Conservation (phyloP, 2,329 filamentous ascomycete genomes). For the Cercospora beticola region DNA sequence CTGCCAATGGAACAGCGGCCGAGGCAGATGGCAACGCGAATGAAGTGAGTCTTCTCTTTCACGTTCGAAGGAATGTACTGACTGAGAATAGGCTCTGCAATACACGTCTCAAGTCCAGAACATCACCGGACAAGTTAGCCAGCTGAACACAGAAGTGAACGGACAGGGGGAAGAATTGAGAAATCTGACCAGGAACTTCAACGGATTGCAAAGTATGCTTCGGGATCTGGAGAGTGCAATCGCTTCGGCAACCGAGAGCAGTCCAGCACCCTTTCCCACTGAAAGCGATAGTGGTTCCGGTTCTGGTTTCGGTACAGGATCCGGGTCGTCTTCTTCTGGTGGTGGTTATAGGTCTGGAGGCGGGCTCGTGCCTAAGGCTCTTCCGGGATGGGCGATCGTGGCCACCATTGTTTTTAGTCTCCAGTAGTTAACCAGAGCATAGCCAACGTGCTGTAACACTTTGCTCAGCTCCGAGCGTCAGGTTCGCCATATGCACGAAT, state of each 20-base stretch:
- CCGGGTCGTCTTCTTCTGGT: background rate
- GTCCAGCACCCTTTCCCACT: background rate
- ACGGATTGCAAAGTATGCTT: background rate
- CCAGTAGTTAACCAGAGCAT: background rate
- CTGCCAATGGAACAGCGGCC: background rate
- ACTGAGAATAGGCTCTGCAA: background rate
- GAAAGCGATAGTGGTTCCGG: background rate
- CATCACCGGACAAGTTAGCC: background rate
- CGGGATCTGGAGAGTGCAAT: background rate
- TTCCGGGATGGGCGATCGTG: background rate
- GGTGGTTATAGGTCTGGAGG: background rate
- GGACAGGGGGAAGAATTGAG: background rate
- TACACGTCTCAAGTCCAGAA: background rate
- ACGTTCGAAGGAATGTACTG: background rate
- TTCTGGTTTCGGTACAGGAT: background rate
- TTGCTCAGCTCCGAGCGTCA: background rate
- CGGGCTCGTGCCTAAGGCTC: background rate
- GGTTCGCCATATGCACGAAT: background rate
- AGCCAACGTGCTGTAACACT: background rate
- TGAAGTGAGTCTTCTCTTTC: background rate
- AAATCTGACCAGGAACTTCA: background rate
- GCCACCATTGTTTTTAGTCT: background rate
- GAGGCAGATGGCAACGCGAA: background rate
- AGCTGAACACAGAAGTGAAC: background rate
- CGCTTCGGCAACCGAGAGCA: background rate